Base-by-base conservation (phyloP, 2,329 filamentous ascomycete species). In the Colletotrichum chlorophyti region DNA sequence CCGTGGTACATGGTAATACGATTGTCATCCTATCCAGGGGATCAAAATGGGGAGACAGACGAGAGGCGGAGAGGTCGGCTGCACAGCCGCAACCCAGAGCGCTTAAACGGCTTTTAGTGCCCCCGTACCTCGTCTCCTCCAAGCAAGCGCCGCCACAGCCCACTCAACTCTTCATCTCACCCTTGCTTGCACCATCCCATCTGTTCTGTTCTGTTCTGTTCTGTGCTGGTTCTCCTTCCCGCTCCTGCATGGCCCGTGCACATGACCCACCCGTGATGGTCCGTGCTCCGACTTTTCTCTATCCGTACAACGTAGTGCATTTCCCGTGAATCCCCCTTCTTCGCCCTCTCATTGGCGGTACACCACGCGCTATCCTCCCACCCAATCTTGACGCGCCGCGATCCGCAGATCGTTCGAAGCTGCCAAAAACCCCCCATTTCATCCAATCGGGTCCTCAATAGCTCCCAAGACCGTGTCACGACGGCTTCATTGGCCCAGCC, bases 311-410 rank as follows among this genome's bases (percentile, higher is more conserved):
- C 43, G 15, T 32, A 31, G 32, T 6, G 10, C 19, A 19, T 19
- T 37, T 43, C 31, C 34, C 53, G n/a, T 48, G 24, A 9, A 2
- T 46, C 43, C 37, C 37, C 27, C 49, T 24, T 42, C 29, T 21
- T 32, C 40, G 35, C 32, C 26, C 19, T 31, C 29, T 24, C 45
- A 60, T 58, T 57, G 46, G 46, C 37, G 15, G n/a, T n/a, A 12
- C 5, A 37, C 14, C 42, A 43, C 41, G 41, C 58, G 41, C 49
- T 49, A 21, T 21, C 35, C 34, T 41, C 46, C 43, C 26, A 26
- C 38, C 60, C 60, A 62, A 62, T 62, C 60, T 57, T n/a, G 47
- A 57, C 60, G 60, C 60, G 60, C 60, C 58, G n/a, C n/a, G n/a
- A n/a, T n/a, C n/a, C n/a, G 41, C 32, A 27, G 41, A 49, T 48